Percentiles rank a stretch among this genome's conserved stretches.
These are phyloP conservation scores for Quercus agrifolia DNA, from an alignment of 306 rosid genomes.

Conservation along the genomic window DNA sequence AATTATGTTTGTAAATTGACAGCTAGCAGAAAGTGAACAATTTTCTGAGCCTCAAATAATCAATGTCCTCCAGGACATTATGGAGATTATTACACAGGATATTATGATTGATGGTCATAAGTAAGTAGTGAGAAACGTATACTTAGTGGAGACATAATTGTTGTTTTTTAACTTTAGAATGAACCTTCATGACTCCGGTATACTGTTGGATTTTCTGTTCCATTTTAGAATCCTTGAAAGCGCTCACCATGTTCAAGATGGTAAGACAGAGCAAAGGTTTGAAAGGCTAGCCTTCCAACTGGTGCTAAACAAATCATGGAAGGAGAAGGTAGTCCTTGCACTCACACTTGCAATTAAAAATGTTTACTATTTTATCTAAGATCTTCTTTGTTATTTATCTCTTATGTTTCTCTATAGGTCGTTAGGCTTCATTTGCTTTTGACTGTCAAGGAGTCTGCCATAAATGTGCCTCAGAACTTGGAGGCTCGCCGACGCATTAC, in stretches of 20 bases:
- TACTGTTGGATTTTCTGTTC: slow-evolving; percentile 24
- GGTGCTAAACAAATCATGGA: slow-evolving; percentile 37
- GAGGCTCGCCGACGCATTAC: slow-evolving; percentile 99
- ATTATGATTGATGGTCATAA: slow-evolving; percentile 61
- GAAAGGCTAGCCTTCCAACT: slow-evolving; percentile 40
- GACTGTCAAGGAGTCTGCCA: slow-evolving; percentile 94
- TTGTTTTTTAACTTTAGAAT: not conserved
- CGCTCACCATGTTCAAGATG: slow-evolving; percentile 18
- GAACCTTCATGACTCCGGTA: slow-evolving; percentile 15
- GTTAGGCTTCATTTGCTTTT: slow-evolving; percentile 87
- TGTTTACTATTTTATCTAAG: slow-evolving; percentile 9
- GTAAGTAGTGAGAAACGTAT: slow-evolving; percentile 50
- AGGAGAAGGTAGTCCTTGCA: slow-evolving; percentile 64
- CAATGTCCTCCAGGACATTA: slow-evolving; percentile 89
- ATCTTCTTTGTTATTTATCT: slow-evolving; percentile 22
- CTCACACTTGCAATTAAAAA: not conserved
- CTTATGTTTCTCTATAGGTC: slow-evolving; percentile 46
- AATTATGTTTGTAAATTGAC: slow-evolving; percentile 30
- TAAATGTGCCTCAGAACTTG: slow-evolving; percentile 91
- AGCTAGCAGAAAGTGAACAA: slow-evolving; percentile 47
- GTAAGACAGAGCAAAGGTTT: slow-evolving; percentile 61
- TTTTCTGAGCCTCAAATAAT: slow-evolving; percentile 49
- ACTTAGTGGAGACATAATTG: not conserved
- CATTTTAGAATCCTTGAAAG: slow-evolving; percentile 48
- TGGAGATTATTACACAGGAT: slow-evolving; percentile 87